Evolutionary conservation across 495 filamentous ascomycete genomes (phyloP), one percentile per base, ranked within the genome.

Genomic region (Barbatosphaeria neglecta): DNA sequence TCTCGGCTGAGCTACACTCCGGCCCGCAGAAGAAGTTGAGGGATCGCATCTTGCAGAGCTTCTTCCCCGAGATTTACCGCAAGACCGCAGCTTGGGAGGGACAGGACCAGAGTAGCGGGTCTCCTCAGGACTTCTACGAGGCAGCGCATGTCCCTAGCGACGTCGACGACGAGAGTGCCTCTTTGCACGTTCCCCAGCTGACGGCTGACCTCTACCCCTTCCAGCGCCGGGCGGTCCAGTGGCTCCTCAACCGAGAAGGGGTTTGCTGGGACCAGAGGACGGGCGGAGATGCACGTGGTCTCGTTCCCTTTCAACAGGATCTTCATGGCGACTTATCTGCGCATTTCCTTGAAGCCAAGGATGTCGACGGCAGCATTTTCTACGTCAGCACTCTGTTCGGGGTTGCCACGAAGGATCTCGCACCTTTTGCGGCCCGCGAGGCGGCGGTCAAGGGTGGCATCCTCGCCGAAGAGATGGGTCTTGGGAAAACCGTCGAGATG

Each of bases 381-480:
- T 65, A 62, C 40, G n/a, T 68, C 38, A 94, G 84, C 59, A 70
- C 78, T 41, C 57, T 89, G 11, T 78, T 82, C 43, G 77, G 81
- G 50, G 61, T 80, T 10, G 69, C 80, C 9, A 77, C 75, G 1
- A 71, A 65, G 7, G 72, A 83, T 59, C 37, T 70, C 2, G 61
- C 60, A 22, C 38, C 61, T 7, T 80, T 81, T 55, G 45, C 53
- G 22, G 59, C 68, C 33, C 54, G 61, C 8, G 60, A 71, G 39
- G 55, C 37, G 31, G 45, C 50, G 2, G 45, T 86, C 23, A 77
- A 70, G 41, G 83, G 83, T 23, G 84, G 84, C 37, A 81, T 78
- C 23, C 73, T 98, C 18, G 87, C 89, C 0, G 90, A 98, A 61
- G 92, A 98, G 64, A 96, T 96, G 92, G 90, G 90, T 0, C 67